Percentiles rank a stretch among this genome's conserved stretches.
Conservation (phyloP, 306 rosid genomes). For the Aeschynomene evenia region DNA sequence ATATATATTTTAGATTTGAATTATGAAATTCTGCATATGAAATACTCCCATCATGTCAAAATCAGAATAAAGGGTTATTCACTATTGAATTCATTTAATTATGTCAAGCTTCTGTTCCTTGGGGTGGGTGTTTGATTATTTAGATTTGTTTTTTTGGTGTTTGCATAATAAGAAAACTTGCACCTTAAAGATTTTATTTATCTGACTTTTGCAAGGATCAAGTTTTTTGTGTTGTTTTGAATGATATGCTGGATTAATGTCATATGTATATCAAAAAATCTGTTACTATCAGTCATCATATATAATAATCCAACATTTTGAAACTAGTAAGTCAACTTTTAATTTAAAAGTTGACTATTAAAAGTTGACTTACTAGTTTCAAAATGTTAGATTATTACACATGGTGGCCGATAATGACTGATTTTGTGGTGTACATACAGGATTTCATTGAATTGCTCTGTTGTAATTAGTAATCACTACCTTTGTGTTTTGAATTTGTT, state of each 20-base stretch:
- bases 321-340: too few relatives aligned
- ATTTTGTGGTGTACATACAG: too few relatives aligned
- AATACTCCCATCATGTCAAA: background rate
- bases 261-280: too few relatives aligned
- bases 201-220: background rate
- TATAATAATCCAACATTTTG: too few relatives aligned
- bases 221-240: background rate
- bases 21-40: background rate
- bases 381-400: too few relatives aligned
- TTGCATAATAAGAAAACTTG: background rate
- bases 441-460: too few relatives aligned
- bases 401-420: too few relatives aligned
- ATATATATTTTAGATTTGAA: background rate
- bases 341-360: too few relatives aligned
- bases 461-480: background rate
- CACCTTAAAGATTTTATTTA: background rate
- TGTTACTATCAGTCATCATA: too few relatives aligned
- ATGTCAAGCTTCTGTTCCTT: conserved; percentile 29
- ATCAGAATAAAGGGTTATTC: background rate
- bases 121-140: too few relatives aligned
- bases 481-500: conserved; percentile 3
- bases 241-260: too few relatives aligned
- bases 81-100: background rate
- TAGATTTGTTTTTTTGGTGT: background rate
- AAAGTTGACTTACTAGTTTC: too few relatives aligned